Conservation (phyloP, 2,329 filamentous ascomycete genomes). For the Paecilomyces variotii region DNA sequence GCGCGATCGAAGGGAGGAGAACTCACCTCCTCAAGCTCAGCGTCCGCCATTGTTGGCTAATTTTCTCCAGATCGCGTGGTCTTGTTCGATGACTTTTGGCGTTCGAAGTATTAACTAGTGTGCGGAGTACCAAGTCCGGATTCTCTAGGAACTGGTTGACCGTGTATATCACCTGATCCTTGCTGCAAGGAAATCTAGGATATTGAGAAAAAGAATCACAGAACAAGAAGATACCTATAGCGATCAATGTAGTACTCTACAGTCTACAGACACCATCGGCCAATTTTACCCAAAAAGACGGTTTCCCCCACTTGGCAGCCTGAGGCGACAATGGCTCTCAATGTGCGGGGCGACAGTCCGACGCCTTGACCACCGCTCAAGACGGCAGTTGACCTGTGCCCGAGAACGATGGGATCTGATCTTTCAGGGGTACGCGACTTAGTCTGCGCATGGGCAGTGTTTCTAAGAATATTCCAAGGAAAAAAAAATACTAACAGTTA, state of each 20-base stretch:
- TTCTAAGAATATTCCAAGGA: not conserved
- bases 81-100: not conserved
- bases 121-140: not conserved
- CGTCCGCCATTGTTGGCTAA: slow-evolving; percentile 50
- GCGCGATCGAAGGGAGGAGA: not conserved
- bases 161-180: not conserved
- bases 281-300: not conserved
- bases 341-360: not conserved
- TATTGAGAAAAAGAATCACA: not conserved
- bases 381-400: not conserved
- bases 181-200: not conserved
- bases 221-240: not conserved
- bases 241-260: too few relatives aligned
- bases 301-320: slow-evolving; percentile 5
- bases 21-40: slow-evolving; percentile 55
- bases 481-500: too few relatives aligned
- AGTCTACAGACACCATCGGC: not conserved
- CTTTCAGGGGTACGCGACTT: not conserved
- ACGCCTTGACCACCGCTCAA: not conserved
- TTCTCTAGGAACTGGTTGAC: not conserved
- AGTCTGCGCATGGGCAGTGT: not conserved
- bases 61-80: not conserved
- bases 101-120: not conserved
- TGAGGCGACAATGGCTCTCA: slow-evolving; percentile 1
- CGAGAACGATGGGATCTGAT: not conserved